Evolutionary conservation across 73 alveolate genomes (phyloP), one percentile per base, ranked within the genome.

Genomic region (Durusdinium trenchii): DNA sequence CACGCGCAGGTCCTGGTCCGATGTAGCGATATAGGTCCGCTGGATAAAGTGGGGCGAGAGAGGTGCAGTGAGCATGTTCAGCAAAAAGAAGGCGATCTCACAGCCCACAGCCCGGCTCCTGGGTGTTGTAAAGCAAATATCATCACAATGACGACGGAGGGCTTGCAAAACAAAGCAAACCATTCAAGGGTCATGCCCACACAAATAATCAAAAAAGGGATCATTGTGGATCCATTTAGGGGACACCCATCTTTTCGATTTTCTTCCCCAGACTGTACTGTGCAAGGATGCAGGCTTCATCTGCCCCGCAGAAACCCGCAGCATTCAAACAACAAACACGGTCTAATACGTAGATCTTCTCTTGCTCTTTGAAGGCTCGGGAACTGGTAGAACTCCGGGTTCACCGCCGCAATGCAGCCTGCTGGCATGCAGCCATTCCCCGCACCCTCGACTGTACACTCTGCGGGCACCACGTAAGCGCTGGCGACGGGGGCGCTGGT

Each of bases 1-100:
- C 61, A 69, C 16, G 23, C 98, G 89, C 90, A 91, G 20, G 75
- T 91, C 98, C 3, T 76, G 36, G 32, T 91, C 98, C 20, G 76
- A 40, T 48, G 81, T 91, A 35, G 98, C 98, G 42, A 91, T 76
- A 89, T 91, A 91, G 48, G 98, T 78, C 52, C 98, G 32, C 89
- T 91, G 98, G 35, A 91, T 60, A 43, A 91, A 36, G 36, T 91
- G 98, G 10, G 98, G 98, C 18, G 98, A 62, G 45, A 91, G 35
- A 18, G 98, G 90, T 18, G 98, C 90, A 30, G 47, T 60, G 48
- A 71, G 1, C 98, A 91, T 91, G 60, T 91, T 91, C 75, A 91
- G 32, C 36, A 91, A 14, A 89, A 91, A 91, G 76, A 91, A 91
- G 30, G 71, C 75, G 30, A 91, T 71, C 36, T 91, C 98, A 50